Conservation (phyloP, 2,329 filamentous ascomycete species). For the Nemania sp. region DNA sequence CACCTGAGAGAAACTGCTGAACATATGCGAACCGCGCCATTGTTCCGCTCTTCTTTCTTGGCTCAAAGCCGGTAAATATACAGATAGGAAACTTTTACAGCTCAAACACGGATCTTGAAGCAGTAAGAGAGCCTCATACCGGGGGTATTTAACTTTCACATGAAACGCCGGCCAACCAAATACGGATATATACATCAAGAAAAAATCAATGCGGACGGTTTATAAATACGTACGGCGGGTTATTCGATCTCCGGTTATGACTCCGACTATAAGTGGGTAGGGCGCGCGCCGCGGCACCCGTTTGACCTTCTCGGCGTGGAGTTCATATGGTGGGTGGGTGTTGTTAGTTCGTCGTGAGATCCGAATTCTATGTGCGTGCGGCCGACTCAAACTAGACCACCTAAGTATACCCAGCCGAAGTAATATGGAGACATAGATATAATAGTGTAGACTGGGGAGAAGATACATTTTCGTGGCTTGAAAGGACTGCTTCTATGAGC, state of each 20-base stretch:
- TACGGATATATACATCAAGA: not conserved
- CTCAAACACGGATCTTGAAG: not conserved
- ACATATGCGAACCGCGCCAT: constrained; percentile 36
- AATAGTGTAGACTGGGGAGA: not conserved
- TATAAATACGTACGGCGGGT: not conserved
- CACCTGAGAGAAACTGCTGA: constrained; percentile 49
- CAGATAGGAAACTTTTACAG: not conserved
- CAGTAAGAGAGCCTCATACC: not conserved
- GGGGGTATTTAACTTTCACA: not conserved
- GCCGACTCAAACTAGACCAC: not conserved
- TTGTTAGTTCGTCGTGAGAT: not conserved
- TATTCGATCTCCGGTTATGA: constrained; percentile 67
- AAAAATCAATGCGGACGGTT: not conserved
- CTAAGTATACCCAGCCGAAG: not conserved
- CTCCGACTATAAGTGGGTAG: constrained; percentile 47
- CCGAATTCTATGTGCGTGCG: not conserved
- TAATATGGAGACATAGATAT: not conserved
- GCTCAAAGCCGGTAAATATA: not conserved
- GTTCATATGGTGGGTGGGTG: not conserved
- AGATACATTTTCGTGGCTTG: not conserved
- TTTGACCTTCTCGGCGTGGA: constrained; percentile 13
- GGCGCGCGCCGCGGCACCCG: constrained; percentile 29
- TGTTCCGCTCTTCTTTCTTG: not conserved
- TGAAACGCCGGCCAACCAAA: not conserved
- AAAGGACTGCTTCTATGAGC: not conserved